A percentile compares a stretch with the other conserved stretches of the same genome.
phyloP scores from a whole-genome alignment of 441 rosid genomes.

The Populus hybrid region DNA sequence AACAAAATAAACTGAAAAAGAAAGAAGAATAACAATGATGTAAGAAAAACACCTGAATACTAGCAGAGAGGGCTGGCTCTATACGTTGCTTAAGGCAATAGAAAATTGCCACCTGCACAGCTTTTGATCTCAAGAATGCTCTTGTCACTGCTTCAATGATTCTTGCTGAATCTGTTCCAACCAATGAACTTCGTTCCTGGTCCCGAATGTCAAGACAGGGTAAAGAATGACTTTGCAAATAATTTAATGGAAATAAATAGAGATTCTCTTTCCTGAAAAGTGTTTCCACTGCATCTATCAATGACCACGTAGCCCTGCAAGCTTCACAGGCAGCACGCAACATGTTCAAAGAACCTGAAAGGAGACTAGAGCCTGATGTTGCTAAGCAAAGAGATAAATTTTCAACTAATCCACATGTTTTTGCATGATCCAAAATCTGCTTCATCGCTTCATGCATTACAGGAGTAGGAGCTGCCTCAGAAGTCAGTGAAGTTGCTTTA shows the following conservation, averaged over 20 bases:
- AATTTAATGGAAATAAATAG: constrained; percentile 65
- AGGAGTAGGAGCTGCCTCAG: constrained; percentile 46
- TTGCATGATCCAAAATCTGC: constrained; percentile 76
- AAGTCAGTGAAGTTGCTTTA: constrained; percentile 34
- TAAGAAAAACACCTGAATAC: constrained; percentile 63
- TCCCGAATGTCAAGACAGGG: constrained; percentile 59
- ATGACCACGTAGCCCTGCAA: constrained; percentile 74
- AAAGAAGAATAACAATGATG: background rate
- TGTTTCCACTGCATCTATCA: constrained; percentile 68
- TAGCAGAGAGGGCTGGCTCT: constrained; percentile 59
- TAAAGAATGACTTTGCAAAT: constrained; percentile 48
- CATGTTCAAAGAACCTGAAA: constrained; percentile 77
- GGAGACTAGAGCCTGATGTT: constrained; percentile 74
- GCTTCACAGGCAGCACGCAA: constrained; percentile 82
- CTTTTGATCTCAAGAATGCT: constrained; percentile 75
- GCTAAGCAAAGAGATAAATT: constrained; percentile 79
- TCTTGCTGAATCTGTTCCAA: constrained; percentile 58
- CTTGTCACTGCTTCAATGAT: constrained; percentile 66
- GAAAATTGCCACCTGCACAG: constrained; percentile 69
- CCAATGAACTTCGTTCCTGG: constrained; percentile 51
- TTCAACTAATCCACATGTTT: constrained; percentile 70
- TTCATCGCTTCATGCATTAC: constrained; percentile 41
- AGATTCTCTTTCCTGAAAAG: constrained; percentile 44
- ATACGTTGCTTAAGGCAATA: constrained; percentile 78
- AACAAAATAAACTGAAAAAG: background rate